Conservation (phyloP, 2,329 filamentous ascomycete genomes). For the Leptosphaerulina australis region DNA sequence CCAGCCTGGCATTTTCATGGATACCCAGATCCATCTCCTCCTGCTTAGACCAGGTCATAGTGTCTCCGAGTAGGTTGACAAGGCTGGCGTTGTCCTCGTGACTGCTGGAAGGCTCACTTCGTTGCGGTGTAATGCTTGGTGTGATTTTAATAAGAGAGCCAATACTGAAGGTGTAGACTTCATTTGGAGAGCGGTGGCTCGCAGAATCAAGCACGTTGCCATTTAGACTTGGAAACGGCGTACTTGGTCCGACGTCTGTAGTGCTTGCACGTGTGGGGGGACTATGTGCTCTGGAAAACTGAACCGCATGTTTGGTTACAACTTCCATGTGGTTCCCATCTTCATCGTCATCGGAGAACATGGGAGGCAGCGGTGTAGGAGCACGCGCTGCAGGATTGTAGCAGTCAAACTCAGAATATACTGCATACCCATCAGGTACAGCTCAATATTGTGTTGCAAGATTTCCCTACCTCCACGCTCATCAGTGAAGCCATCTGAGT, state of each 20-base stretch:
- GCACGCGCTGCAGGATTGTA: conserved; percentile 23
- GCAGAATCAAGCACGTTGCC: not conserved
- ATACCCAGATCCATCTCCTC: conserved; percentile 8
- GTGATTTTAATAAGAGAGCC: not conserved
- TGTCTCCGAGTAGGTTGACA: conserved; percentile 18
- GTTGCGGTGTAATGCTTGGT: not conserved
- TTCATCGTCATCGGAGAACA: conserved; percentile 14
- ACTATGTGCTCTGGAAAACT: not conserved
- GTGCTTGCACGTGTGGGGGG: no score
- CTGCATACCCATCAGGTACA: conserved; percentile 2
- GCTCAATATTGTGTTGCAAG: not conserved
- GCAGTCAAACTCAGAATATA: conserved; percentile 28
- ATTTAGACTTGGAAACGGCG: not conserved
- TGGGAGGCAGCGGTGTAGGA: conserved; percentile 30
- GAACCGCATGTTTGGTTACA: not conserved
- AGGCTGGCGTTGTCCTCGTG: conserved; percentile 6
- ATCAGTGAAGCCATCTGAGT: conserved; percentile 36
- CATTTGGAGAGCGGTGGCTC: not conserved
- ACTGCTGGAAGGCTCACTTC: conserved; percentile 8
- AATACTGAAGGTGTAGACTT: not conserved
- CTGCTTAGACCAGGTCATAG: conserved; percentile 17
- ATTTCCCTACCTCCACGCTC: conserved; percentile 26
- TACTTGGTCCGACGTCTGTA: not conserved
- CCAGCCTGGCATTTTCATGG: conserved; percentile 15
- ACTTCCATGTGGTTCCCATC: not conserved